Evolutionary conservation across 257 asterid genomes (phyloP).

Genomic region (Fraxinus excelsior): DNA sequence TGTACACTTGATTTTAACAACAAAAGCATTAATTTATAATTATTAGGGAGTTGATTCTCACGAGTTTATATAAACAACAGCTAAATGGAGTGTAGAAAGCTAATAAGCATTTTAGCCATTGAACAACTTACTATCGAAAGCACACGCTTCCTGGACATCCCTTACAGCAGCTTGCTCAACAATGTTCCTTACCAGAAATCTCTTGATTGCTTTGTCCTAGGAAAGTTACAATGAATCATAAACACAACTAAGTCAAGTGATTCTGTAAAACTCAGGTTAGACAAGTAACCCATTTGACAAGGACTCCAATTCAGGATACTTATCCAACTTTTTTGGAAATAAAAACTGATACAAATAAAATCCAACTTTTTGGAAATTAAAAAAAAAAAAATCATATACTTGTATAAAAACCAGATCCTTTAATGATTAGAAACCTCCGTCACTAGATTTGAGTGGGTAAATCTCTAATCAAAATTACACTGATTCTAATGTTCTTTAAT

Average conservation of each 20-base stretch:
- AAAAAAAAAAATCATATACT: not conserved
- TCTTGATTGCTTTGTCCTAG: conserved; percentile 90
- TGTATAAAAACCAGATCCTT: not conserved
- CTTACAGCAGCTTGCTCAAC: conserved; percentile 96
- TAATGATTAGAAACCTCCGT: not conserved
- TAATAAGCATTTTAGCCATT: not conserved
- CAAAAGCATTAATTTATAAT: not conserved
- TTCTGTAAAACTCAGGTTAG: not conserved
- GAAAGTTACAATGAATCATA: not conserved
- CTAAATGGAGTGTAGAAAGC: not conserved
- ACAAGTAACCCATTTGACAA: not conserved
- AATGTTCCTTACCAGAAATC: conserved; percentile 83
- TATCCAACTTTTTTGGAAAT: not conserved
- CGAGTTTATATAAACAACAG: not conserved
- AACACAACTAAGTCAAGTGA: not conserved
- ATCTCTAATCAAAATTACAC: not conserved
- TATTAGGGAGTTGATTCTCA: too few species aligned
- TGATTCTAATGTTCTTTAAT: not conserved
- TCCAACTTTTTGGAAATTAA: too few species aligned
- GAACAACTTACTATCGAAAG: conserved; percentile 59
- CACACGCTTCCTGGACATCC: conserved; percentile 95
- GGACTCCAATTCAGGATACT: not conserved
- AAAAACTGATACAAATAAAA: too few species aligned
- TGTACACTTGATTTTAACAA: conserved; percentile 38
- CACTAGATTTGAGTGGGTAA: not conserved